Base-by-base conservation (phyloP, 108 stramenopile genomes). In the Cyclotella sp. region DNA sequence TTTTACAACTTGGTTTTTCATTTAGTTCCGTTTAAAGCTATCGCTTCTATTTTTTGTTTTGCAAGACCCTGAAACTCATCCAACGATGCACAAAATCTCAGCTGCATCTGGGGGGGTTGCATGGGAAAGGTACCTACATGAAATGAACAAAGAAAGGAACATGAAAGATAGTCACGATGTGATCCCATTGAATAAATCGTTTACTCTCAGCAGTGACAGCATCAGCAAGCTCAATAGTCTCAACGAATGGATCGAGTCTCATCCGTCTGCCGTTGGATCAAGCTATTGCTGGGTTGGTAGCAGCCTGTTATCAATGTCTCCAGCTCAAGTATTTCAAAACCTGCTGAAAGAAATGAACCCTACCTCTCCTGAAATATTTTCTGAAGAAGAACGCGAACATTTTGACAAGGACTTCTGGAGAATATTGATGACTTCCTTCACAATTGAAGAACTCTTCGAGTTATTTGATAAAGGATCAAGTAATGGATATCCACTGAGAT, bases 401-500 rank as follows among this genome's bases (percentile, higher is more conserved):
- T 70, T 70, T 44, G 55, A 70, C 21, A 42, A 42, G 41, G 69
- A 70, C 29, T 70, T 70, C 27, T 70, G 69, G 69, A 42, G 41
- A 9, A 1, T 70, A 10, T 21, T 57, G 13, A 70, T 70, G 69
- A 70, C 27, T 3, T 54, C 52, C 19, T 70, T 70, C 42, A 22
- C 55, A 1, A 9, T 58, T 4, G 40, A 55, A n/a, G 69, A 70
- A 6, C 42, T 70, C 3, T 43, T 5, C 21, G 69, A 70, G 12
- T 29, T 70, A 4, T 57, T 55, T 58, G 69, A 70, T 26, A 52
- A 58, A 24, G 69, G 69, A 42, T 44, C 41, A 21, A 70, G 69
- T n/a, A 70, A 70, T 70, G 69, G 69, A 42, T 70, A 70, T 44
- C 55, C 69, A 40, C 69, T 70, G 6, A 54, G 69, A 16, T 41